Conservation (phyloP, 1,284 basidiomycete species). For the Apiotrichum laibachii region DNA sequence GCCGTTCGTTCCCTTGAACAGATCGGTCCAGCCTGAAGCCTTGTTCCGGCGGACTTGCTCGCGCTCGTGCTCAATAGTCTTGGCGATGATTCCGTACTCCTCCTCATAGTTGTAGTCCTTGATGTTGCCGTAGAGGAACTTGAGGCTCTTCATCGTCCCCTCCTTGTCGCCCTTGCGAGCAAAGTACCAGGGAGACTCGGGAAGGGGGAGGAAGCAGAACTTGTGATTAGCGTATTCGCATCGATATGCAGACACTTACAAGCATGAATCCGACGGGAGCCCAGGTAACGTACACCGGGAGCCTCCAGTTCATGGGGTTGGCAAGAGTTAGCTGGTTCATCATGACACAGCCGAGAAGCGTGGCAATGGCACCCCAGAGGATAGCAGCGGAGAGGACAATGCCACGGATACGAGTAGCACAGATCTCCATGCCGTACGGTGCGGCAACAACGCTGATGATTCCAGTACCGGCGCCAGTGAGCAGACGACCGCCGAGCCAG, state of each 20-base stretch:
- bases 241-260: too few relatives aligned
- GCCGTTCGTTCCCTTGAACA: slow-evolving; percentile 24
- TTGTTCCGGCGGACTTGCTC: slow-evolving; percentile 1
- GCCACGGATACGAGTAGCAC: slow-evolving; percentile 13
- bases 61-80: slow-evolving; percentile 27
- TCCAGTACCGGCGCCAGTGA: background rate
- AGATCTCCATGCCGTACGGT: slow-evolving; percentile 19
- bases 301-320: slow-evolving; percentile 15
- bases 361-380: background rate
- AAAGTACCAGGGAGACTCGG: slow-evolving; percentile 23
- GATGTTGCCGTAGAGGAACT: slow-evolving; percentile 27
- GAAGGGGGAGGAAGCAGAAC: slow-evolving; percentile 12
- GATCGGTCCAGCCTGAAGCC: slow-evolving; percentile 4
- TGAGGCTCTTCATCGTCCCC: slow-evolving; percentile 20
- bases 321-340: slow-evolving; percentile 16
- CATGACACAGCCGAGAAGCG: slow-evolving; percentile 12
- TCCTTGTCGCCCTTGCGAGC: slow-evolving; percentile 24
- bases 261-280: slow-evolving; percentile 18
- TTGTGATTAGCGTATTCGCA: too few relatives aligned
- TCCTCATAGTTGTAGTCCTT: slow-evolving; percentile 33
- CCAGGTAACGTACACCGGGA: slow-evolving; percentile 18
- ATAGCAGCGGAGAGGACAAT: slow-evolving; percentile 4
- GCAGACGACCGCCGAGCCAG: slow-evolving; percentile 4
- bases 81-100: slow-evolving; percentile 28
- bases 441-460: background rate